Conservation (phyloP, 208 protist species). For the Porcisia deanei region DNA sequence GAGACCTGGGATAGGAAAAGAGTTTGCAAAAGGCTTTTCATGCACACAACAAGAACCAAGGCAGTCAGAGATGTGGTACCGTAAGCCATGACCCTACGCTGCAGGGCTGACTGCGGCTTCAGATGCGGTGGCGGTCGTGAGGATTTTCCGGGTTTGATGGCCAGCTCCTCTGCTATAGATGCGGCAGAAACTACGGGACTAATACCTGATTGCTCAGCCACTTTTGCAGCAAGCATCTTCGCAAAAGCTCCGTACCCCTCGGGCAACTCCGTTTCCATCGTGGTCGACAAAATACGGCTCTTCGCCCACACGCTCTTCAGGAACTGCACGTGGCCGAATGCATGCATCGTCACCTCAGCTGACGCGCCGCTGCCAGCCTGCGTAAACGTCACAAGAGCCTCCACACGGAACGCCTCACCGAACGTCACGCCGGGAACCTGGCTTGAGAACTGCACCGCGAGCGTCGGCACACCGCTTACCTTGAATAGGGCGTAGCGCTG, state of each 20-base stretch:
- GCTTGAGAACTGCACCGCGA: constrained; percentile 64
- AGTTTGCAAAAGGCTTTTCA: constrained; percentile 28
- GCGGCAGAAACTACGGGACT: background rate
- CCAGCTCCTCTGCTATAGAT: background rate
- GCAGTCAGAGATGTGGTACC: constrained; percentile 17
- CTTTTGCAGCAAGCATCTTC: constrained; percentile 36
- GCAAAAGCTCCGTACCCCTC: constrained; percentile 49
- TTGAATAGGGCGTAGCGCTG: constrained; percentile 67
- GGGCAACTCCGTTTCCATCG: constrained; percentile 44
- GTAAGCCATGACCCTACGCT: constrained; percentile 30
- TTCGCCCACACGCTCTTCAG: constrained; percentile 56
- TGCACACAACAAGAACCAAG: constrained; percentile 28
- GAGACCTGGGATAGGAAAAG: constrained; percentile 15
- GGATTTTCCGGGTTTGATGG: background rate
- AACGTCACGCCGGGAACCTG: constrained; percentile 65
- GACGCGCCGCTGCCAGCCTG: constrained; percentile 35
- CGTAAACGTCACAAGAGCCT: constrained; percentile 48
- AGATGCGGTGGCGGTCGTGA: background rate
- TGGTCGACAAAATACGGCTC: constrained; percentile 38
- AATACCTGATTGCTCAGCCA: constrained; percentile 12
- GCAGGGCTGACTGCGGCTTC: constrained; percentile 29
- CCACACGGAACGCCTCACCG: constrained; percentile 56
- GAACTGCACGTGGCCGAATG: constrained; percentile 56
- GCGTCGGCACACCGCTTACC: constrained; percentile 44
- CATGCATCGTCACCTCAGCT: constrained; percentile 29